These are phyloP conservation scores for Citropsis articulata DNA, from an alignment of 345 rosid species.

Conservation along the genomic window DNA sequence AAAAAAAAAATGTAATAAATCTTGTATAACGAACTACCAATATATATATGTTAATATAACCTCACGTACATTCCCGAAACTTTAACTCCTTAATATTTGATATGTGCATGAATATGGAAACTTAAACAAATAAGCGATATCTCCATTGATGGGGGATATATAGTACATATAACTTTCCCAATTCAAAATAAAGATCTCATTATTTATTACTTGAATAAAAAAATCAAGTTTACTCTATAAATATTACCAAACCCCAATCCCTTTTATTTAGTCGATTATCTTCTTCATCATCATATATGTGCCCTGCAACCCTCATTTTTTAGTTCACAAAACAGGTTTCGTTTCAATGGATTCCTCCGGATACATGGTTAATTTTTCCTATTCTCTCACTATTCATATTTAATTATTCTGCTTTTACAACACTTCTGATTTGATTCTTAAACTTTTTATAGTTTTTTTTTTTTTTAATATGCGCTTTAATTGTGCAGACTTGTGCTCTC, in stretches of 20 bases:
- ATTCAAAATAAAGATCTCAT: background rate
- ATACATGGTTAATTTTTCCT: background rate
- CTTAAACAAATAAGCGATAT: background rate
- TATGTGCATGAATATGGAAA: background rate
- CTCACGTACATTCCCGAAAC: background rate
- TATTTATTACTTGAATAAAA: background rate
- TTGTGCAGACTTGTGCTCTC: conserved; percentile 17
- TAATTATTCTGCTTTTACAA: too few relatives aligned
- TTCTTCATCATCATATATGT: too few relatives aligned
- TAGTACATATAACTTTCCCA: background rate
- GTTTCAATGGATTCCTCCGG: conserved; percentile 6
- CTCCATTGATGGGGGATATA: background rate
- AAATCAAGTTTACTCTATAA: background rate
- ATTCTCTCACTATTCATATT: background rate
- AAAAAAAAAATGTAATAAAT: too few relatives aligned
- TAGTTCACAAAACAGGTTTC: background rate
- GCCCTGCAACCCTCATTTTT: background rate
- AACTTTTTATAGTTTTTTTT: too few relatives aligned
- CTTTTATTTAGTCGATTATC: too few relatives aligned
- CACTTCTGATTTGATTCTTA: too few relatives aligned
- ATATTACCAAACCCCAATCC: background rate
- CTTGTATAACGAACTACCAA: background rate
- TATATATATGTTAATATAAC: background rate
- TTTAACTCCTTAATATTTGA: background rate
- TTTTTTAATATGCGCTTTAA: background rate